A percentile compares a stretch with the other conserved stretches of the same genome.
phyloP scores from a whole-genome alignment of 139 green algal species.

The Coelastrella sp. region DNA sequence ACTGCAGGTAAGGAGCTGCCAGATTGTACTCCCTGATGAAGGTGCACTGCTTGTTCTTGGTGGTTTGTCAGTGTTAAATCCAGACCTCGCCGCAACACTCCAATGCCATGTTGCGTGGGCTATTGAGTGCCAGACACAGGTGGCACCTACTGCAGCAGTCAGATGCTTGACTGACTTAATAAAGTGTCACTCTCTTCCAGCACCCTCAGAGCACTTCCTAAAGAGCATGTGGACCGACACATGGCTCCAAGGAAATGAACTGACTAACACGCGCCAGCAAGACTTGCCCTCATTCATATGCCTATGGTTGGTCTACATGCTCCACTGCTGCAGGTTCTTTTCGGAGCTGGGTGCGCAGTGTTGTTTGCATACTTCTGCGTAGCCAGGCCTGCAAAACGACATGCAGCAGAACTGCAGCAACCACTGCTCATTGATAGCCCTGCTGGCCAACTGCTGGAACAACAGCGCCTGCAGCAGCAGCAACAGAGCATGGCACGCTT shows the following conservation, averaged over 20 bases:
- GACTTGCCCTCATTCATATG: no score
- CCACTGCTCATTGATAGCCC: background rate
- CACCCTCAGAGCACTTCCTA: no score
- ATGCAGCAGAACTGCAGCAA: background rate
- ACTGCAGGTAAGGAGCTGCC: conserved; percentile 9
- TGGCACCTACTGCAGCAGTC: no score
- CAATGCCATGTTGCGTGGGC: no score
- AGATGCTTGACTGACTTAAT: no score
- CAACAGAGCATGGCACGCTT: conserved; percentile 11
- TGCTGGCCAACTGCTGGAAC: background rate
- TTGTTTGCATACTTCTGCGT: conserved; percentile 35
- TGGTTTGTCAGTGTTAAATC: no score
- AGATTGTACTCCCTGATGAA: background rate
- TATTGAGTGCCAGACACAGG: no score
- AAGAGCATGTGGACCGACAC: no score
- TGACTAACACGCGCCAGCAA: no score
- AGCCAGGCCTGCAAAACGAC: background rate
- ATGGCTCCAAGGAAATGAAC: no score
- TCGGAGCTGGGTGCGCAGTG: background rate
- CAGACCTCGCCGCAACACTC: no score
- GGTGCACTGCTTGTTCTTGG: background rate
- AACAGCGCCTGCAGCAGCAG: background rate
- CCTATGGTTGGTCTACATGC: background rate
- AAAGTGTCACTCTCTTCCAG: no score
- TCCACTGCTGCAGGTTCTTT: background rate